Evolutionary conservation across 306 rosid species (phyloP).

Genomic region (Cicer chorassanicum): DNA sequence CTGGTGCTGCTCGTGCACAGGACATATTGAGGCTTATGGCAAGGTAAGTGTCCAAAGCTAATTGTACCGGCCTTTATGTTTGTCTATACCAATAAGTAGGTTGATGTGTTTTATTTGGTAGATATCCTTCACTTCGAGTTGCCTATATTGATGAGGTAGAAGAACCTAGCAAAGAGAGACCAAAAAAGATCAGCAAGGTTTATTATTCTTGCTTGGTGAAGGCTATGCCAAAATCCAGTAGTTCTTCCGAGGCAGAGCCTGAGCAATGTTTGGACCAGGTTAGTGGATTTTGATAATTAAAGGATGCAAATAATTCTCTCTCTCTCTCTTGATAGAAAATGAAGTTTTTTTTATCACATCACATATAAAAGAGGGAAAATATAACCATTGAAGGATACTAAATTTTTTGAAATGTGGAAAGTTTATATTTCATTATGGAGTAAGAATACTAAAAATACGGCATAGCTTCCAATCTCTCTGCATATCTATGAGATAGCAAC

Average conservation of each 20-base stretch:
- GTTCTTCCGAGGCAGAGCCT: conserved; percentile 67
- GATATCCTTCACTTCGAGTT: conserved; percentile 94
- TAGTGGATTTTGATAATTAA: conserved; percentile 29
- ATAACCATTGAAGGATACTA: conserved; percentile 13
- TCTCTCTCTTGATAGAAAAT: conserved; percentile 16
- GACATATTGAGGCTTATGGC: conserved; percentile 94
- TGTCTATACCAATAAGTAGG: conserved; percentile 1
- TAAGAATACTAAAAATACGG: conserved; percentile 18
- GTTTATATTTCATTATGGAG: neutral
- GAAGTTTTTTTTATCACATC: neutral
- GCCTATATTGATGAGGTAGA: conserved; percentile 96
- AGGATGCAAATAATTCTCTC: conserved; percentile 3
- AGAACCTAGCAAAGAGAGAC: conserved; percentile 83
- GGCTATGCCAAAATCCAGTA: conserved; percentile 89
- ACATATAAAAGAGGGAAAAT: conserved; percentile 20
- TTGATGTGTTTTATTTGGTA: conserved; percentile 48
- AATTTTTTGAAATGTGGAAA: conserved; percentile 8
- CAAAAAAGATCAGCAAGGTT: conserved; percentile 77
- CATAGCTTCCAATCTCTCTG: conserved; percentile 6
- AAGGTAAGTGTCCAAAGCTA: conserved; percentile 54
- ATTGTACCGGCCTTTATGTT: neutral
- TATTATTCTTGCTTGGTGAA: conserved; percentile 91
- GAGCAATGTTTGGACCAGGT: conserved; percentile 93
- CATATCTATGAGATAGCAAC: neutral
- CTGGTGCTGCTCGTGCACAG: conserved; percentile 84